Base-by-base conservation (phyloP, 2,329 filamentous ascomycete genomes). In the Tolypocladium guangdongense region DNA sequence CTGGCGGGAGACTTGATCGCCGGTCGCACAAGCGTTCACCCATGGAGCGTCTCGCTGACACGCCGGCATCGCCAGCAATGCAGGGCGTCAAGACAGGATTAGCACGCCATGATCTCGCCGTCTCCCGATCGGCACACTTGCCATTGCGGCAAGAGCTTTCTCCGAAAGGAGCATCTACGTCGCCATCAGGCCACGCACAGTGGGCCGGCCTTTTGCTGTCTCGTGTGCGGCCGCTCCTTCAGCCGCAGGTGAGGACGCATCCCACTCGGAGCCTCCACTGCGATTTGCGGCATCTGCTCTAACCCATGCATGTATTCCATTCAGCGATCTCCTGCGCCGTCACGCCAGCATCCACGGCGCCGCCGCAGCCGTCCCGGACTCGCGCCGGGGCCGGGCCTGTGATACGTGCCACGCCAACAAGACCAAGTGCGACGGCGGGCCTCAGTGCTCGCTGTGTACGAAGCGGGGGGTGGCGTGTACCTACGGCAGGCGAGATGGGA, bases 341-440 rank as follows among this genome's bases (percentile, higher is more conserved):
- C 70, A 72, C 53, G 55, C 68, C 16, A 58, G 62, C 10, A 62
- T 68, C 7, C 69, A 72, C 58, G 68, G 67, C 48, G 61, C 58
- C 39, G 60, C 63, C 1, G 56, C 62, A 2, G 55, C 61, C 1
- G 56, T 59, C 2, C 64, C 66, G 7, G 64, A 67, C 32, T 60
- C 63, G 6, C 64, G 72, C 47, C 66, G 66, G 27, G 69, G 68
- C 32, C 64, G 66, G 8, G 73, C 74, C 11, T 76, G 74, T 49
- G 65, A 73, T 56, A 64, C 68, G 7, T 76, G 73, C 32, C 73
- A 72, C 49, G 61, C 67, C n/a, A 73, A 69, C 55, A 76, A 75
- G 60, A 73, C 69, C 2, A 74, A 72, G 55, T 75, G 73, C 50
- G 68, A 72, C 54, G 73, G 73, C 2, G 68, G 70, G 14, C 53